These are phyloP conservation scores for Microglena sp. DNA, from an alignment of 139 green algal species.

Conservation along the genomic window DNA sequence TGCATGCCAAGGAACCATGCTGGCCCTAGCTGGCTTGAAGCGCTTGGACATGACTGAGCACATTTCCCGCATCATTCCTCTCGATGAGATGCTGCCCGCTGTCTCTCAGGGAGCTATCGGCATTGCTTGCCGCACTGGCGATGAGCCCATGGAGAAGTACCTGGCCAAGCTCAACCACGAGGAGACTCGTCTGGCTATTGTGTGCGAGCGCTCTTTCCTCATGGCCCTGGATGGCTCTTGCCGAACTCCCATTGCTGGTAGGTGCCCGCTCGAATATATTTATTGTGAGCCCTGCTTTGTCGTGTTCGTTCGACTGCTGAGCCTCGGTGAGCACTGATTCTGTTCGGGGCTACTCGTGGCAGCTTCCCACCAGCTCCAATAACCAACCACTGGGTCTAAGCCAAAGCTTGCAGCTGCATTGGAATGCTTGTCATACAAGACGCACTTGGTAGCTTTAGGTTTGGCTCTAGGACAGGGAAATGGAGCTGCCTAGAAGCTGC, in stretches of 20 bases:
- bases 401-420: no score
- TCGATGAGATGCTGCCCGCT: conserved; percentile 93
- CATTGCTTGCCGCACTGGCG: conserved; percentile 88
- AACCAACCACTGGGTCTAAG: no score
- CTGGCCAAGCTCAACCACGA: conserved; percentile 94
- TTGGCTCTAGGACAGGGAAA: no score
- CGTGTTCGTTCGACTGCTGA: not conserved
- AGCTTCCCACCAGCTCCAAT: no score
- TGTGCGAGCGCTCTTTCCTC: conserved; percentile 93
- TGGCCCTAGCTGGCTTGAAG: conserved; percentile 93
- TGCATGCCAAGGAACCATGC: conserved; percentile 79
- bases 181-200: conserved; percentile 87
- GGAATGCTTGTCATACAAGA: no score
- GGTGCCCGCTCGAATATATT: not conserved
- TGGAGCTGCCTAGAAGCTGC: no score
- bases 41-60: conserved; percentile 89
- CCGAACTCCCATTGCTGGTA: conserved; percentile 92
- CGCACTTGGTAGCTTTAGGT: no score
- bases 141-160: conserved; percentile 50
- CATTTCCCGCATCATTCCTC: conserved; percentile 74
- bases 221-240: conserved; percentile 93
- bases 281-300: not conserved
- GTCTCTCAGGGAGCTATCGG: conserved; percentile 95
- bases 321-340: not conserved
- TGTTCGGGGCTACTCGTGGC: not conserved